Evolutionary conservation across 1,284 basidiomycete species (phyloP).

Genomic region (Marasmius fiardii): DNA sequence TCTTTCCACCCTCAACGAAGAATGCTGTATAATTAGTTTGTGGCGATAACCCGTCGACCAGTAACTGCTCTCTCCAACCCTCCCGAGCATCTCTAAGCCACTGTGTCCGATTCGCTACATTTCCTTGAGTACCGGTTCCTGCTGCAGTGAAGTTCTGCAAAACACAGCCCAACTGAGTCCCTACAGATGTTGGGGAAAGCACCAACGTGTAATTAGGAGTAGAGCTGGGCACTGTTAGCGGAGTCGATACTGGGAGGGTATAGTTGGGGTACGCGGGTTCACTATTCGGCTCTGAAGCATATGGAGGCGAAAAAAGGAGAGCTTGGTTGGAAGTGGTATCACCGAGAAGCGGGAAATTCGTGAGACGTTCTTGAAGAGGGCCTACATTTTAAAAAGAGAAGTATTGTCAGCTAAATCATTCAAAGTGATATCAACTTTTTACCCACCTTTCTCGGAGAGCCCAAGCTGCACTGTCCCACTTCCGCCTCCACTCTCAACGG

Average conservation of each 20-base stretch:
- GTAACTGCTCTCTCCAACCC: constrained; percentile 69
- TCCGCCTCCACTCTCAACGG: constrained; percentile 36
- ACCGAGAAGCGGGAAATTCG: constrained; percentile 52
- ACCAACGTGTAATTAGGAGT: constrained; percentile 53
- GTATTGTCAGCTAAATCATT: background rate
- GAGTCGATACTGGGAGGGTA: constrained; percentile 59
- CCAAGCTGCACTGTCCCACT: constrained; percentile 51
- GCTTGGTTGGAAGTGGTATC: constrained; percentile 77
- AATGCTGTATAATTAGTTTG: constrained; percentile 73
- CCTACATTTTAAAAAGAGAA: constrained; percentile 12
- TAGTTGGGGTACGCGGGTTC: constrained; percentile 77
- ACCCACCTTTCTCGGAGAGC: constrained; percentile 49
- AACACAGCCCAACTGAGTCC: constrained; percentile 21
- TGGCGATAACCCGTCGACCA: constrained; percentile 53
- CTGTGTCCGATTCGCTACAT: constrained; percentile 35
- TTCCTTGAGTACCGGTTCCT: constrained; percentile 39
- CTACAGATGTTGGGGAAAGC: constrained; percentile 42
- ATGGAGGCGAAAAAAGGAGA: constrained; percentile 72
- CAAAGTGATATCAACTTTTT: constrained; percentile 1
- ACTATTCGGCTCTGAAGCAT: constrained; percentile 29
- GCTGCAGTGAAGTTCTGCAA: background rate
- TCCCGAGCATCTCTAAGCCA: constrained; percentile 49
- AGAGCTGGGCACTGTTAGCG: constrained; percentile 37
- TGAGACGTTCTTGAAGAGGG: constrained; percentile 25
- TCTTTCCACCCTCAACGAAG: constrained; percentile 47